A percentile compares a stretch with the other conserved stretches of the same genome.
Evolutionary conservation across 148 eudicot genomes (phyloP).

Genomic region (Amaranthus hypochondriacus): DNA sequence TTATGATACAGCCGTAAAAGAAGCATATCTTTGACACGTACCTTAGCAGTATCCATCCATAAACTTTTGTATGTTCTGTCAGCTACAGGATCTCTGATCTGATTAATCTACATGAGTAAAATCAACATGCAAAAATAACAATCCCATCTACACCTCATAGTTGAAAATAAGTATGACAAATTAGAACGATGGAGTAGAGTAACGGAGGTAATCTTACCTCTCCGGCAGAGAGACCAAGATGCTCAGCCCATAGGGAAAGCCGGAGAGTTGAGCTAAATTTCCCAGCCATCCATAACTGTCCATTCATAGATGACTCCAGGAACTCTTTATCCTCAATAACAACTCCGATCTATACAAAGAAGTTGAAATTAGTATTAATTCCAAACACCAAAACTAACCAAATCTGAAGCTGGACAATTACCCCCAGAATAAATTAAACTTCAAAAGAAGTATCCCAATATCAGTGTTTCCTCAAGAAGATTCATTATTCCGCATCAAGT

Average conservation of each 20-base stretch:
- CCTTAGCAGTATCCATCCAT: constrained; percentile 83
- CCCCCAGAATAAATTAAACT: too few species aligned
- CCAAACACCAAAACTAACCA: neutral
- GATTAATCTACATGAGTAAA: constrained; percentile 43
- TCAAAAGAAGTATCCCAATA: neutral
- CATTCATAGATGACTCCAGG: constrained; percentile 74
- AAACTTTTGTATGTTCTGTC: constrained; percentile 57
- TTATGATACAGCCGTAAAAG: neutral
- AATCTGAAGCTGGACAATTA: neutral
- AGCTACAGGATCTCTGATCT: constrained; percentile 71
- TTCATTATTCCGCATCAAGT: neutral
- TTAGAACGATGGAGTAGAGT: neutral
- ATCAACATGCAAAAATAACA: neutral
- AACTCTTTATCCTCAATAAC: constrained; percentile 81
- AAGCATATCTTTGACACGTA: constrained; percentile 22
- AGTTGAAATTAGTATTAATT: constrained; percentile 7
- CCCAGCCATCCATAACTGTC: constrained; percentile 83
- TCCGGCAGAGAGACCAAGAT: constrained; percentile 66
- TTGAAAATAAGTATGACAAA: neutral
- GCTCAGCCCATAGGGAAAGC: constrained; percentile 90
- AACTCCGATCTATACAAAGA: constrained; percentile 53
- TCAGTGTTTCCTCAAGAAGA: neutral
- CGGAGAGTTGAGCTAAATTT: constrained; percentile 72
- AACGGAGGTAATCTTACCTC: constrained; percentile 39
- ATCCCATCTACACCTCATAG: neutral